Evolutionary conservation across 345 rosid genomes (phyloP), one percentile per base, ranked within the genome.

Genomic region (Gossypium herbaceum): DNA sequence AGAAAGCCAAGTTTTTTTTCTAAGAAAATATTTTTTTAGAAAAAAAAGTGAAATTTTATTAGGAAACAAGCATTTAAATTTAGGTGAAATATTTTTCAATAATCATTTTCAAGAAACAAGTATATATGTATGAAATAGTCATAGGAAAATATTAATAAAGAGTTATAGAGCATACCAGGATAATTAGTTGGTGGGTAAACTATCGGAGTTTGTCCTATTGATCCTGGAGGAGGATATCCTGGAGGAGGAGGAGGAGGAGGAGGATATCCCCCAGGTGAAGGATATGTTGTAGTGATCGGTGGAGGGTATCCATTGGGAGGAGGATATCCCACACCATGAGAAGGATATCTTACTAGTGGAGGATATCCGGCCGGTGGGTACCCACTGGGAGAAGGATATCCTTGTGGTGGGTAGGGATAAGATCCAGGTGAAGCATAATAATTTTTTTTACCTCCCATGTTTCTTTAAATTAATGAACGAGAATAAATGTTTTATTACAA

Each of bases 201-300:
- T 20, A 34, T 34, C 4, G 60, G 6, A 56, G 17, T 17, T n/a
- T 54, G 57, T 59, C 79, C 85, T 5, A 54, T 17, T 17, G 24
- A 12, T 5, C 84, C 85, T 0, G 85, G 85, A 20, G 84, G 88
- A 16, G 80, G 66, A 61, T 89, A 87, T 60, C 78, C 12, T 34
- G 7, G 1, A 16, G 3, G 44, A 7, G 85, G 91, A 15, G 84
- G 90, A 2, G 78, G 78, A 0, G 86, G 88, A 2, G 66, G 72
- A 15, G 94, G 91, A 57, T 90, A 90, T 7, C 91, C 94, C 29
- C 79, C 80, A 2, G 80, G 81, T 27, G 86, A 86, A 73, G 86
- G 88, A 61, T 77, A 77, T 3, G 61, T 22, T 9, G 64, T 43
- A 3, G 12, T 12, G 0, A 54, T 2, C 2, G 57, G 11, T 17